Evolutionary conservation across 2,329 filamentous ascomycete genomes (phyloP).

Genomic region (Grosmannia huntii): DNA sequence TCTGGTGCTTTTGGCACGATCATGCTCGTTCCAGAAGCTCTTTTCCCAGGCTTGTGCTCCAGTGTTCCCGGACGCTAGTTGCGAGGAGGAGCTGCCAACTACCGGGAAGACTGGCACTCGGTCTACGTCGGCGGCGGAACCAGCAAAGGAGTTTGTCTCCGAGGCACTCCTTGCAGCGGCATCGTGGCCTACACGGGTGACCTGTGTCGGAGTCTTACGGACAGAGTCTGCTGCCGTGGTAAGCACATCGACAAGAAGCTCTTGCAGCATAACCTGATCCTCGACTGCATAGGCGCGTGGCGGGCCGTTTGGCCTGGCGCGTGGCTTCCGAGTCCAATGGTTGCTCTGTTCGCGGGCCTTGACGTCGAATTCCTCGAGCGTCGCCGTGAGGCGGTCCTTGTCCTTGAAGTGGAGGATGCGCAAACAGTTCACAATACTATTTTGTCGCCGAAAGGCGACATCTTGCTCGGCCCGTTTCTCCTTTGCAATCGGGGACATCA

Average conservation of each 20-base stretch:
- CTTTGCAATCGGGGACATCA: conserved; percentile 11
- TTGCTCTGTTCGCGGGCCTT: conserved; percentile 12
- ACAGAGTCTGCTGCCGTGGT: neutral
- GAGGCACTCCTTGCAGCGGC: neutral
- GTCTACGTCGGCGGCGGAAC: neutral
- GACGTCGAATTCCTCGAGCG: conserved; percentile 12
- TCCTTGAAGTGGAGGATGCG: conserved; percentile 13
- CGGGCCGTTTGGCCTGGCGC: conserved; percentile 2
- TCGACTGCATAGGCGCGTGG: conserved; percentile 10
- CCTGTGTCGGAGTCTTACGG: neutral
- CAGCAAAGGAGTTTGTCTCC: neutral
- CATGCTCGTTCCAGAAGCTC: neutral
- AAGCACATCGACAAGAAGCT: conserved; percentile 13
- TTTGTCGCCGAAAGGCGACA: conserved; percentile 9
- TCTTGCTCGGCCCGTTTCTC: conserved; percentile 9
- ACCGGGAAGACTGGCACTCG: neutral
- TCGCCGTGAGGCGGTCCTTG: conserved; percentile 8
- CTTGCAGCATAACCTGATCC: conserved; percentile 15
- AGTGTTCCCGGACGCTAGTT: neutral
- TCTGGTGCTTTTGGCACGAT: neutral
- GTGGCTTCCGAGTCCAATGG: conserved; percentile 14
- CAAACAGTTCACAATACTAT: conserved; percentile 14
- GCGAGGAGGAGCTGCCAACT: neutral
- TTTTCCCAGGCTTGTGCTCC: neutral
- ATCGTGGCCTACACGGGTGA: neutral